Percentiles rank a stretch among this genome's conserved stretches.
Evolutionary conservation across 139 green algal species (phyloP).

Genomic region (Ostreobium quekettii): DNA sequence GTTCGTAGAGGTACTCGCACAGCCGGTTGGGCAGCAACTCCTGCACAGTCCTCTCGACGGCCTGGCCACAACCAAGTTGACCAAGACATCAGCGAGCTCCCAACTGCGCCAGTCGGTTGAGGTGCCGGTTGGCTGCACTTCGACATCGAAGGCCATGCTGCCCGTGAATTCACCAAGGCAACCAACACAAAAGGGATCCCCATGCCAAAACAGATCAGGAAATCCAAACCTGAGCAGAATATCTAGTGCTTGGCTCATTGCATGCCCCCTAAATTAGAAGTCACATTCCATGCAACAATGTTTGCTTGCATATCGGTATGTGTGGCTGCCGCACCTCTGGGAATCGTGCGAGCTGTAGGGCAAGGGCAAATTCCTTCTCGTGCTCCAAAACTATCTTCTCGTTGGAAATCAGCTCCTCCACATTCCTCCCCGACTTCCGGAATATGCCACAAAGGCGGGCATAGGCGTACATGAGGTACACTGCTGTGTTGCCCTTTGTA

Average conservation of each 20-base stretch:
- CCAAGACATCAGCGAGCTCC: too few species aligned
- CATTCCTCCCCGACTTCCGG: slow-evolving; percentile 58
- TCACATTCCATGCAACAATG: too few species aligned
- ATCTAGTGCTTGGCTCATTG: too few species aligned
- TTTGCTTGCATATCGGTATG: too few species aligned
- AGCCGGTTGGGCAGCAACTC: slow-evolving; percentile 37
- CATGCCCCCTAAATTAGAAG: too few species aligned
- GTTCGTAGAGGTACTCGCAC: slow-evolving; percentile 90
- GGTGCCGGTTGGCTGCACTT: too few species aligned
- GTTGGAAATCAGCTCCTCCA: slow-evolving; percentile 36
- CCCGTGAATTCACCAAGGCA: too few species aligned
- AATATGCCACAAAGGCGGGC: slow-evolving; percentile 76
- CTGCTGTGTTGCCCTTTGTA: slow-evolving; percentile 92
- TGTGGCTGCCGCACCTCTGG: slow-evolving; percentile 4
- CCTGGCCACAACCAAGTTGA: neutral
- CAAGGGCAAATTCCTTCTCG: slow-evolving; percentile 45
- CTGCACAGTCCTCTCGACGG: neutral
- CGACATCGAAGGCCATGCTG: too few species aligned
- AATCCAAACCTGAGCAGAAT: too few species aligned
- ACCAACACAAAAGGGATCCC: too few species aligned
- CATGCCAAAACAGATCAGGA: too few species aligned
- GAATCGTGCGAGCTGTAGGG: slow-evolving; percentile 6
- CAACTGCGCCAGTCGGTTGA: too few species aligned
- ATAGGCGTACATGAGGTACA: slow-evolving; percentile 97
- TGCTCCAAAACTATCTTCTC: slow-evolving; percentile 41